Base-by-base conservation (phyloP, 164 flowering plant genomes). In the Tinospora cordifolia region DNA sequence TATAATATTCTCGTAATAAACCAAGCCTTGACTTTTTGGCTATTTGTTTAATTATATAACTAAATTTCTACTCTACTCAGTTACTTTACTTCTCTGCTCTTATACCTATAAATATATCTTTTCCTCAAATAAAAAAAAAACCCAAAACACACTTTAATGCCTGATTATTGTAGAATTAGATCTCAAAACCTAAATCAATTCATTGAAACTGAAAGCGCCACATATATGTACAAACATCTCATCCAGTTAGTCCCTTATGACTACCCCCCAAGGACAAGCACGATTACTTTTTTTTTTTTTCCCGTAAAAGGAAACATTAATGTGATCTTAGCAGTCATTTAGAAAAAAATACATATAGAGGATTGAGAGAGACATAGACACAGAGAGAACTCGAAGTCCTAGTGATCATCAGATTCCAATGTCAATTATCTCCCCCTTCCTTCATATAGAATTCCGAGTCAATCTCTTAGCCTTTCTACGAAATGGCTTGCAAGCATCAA, bases 401-500 rank as follows among this genome's bases (percentile, higher is more conserved):
- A 30, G 36, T 30, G 36, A 30, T 30, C 36, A 30, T 30, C 36
- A 30, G 36, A 30, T 30, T 30, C 4, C 36, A 30, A 30, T 30
- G 2, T 30, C 3, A 30, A 30, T 30, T 4, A 4, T 3, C 34
- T 5, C 21, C 34, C 47, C 51, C 66, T 65, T 27, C 21, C 39
- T 58, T 70, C 22, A 70, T 41, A 72, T 69, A 65, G 83, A 76
- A 76, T 85, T 82, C 59, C 78, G 84, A 46, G 60, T 77, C 22
- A 83, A 81, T 76, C 78, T 81, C 73, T 79, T 74, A 12, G 82
- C 41, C 85, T 62, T 84, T 74, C 90, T 83, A 6, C 85, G 79
- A 68, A 92, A 92, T 3, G 92, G 93, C 79, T 79, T 83, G 69
- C 97, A 92, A 1, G 96, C 97, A 64, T 84, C 90, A n/a, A 90